Evolutionary conservation across 805 yeast genomes (phyloP).

Genomic region (Wickerhamiella sergipiensis): DNA sequence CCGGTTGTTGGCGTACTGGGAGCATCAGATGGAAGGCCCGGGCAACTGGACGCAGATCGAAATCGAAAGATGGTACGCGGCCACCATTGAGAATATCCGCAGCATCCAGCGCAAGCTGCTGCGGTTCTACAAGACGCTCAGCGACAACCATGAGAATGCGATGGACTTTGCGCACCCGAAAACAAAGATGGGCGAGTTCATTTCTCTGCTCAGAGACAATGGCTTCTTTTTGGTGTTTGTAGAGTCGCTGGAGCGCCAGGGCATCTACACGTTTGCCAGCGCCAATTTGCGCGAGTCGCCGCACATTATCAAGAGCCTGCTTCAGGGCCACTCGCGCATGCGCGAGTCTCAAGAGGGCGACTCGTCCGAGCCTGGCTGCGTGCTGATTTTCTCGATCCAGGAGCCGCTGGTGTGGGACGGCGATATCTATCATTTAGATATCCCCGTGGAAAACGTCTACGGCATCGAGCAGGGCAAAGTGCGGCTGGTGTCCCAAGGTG

Average conservation of each 20-base stretch:
- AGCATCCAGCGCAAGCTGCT: conserved; percentile 63
- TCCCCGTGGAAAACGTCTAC: conserved; percentile 17
- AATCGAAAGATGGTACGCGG: conserved; percentile 37
- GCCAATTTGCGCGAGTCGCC: conserved; percentile 34
- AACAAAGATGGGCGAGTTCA: conserved; percentile 30
- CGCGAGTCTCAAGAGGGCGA: conserved; percentile 8
- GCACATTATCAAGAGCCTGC: conserved; percentile 19
- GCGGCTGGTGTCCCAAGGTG: conserved; percentile 56
- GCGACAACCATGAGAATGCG: conserved; percentile 62
- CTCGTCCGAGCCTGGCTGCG: conserved; percentile 35
- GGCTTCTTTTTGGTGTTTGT: conserved; percentile 70
- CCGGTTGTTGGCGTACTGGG: conserved; percentile 55
- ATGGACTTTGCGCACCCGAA: conserved; percentile 28
- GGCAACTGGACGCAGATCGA: conserved; percentile 29
- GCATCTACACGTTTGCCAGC: conserved; percentile 71
- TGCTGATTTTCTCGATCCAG: conserved; percentile 60
- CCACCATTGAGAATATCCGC: conserved; percentile 29
- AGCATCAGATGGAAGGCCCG: conserved; percentile 58
- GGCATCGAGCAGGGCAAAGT: conserved; percentile 58
- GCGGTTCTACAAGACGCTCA: conserved; percentile 57
- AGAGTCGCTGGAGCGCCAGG: conserved; percentile 55
- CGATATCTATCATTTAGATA: conserved; percentile 40
- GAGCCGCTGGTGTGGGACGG: conserved; percentile 92
- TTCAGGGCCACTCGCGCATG: conserved; percentile 24
- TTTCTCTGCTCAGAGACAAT: conserved; percentile 45